Percentiles rank a stretch among this genome's conserved stretches.
Evolutionary conservation across 2,329 filamentous ascomycete genomes (phyloP).

Genomic region (Ophiocordyceps sinensis): DNA sequence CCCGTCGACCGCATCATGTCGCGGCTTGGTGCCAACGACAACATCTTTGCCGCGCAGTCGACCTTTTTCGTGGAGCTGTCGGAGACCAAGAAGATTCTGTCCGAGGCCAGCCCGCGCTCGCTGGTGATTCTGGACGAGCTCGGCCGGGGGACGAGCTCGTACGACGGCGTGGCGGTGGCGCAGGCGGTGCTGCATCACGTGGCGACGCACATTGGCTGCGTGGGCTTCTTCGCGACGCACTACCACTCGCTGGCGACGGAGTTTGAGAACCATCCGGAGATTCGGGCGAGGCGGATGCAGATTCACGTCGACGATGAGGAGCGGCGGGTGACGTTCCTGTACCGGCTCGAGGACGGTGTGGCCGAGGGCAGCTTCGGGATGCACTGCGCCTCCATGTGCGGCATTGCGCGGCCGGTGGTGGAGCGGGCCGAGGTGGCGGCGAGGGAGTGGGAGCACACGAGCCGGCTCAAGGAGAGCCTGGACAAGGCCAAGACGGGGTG

Average conservation of each 20-base stretch:
- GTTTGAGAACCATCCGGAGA: constrained; percentile 80
- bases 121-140: constrained; percentile 95
- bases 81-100: constrained; percentile 94
- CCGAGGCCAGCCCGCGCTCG: constrained; percentile 84
- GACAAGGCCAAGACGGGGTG: constrained; percentile 66
- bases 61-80: constrained; percentile 97
- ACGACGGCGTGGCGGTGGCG: constrained; percentile 91
- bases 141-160: constrained; percentile 84
- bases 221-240: constrained; percentile 96
- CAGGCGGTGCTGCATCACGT: constrained; percentile 96
- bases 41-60: constrained; percentile 94
- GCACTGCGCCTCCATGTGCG: constrained; percentile 98
- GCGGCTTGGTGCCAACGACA: constrained; percentile 91
- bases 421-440: constrained; percentile 79
- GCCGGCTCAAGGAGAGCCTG: constrained; percentile 72
- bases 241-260: constrained; percentile 90
- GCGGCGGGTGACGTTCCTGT: constrained; percentile 87
- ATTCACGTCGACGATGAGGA: constrained; percentile 81
- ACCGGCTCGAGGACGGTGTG: constrained; percentile 84
- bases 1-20: constrained; percentile 98
- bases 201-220: constrained; percentile 79
- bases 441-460: constrained; percentile 89
- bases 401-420: constrained; percentile 71
- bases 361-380: constrained; percentile 96
- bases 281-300: constrained; percentile 76